Percentiles rank a stretch among this genome's conserved stretches.
These are phyloP conservation scores for Fusarium neocosmosporiellum DNA, from an alignment of 2,329 filamentous ascomycete genomes.

Conservation along the genomic window DNA sequence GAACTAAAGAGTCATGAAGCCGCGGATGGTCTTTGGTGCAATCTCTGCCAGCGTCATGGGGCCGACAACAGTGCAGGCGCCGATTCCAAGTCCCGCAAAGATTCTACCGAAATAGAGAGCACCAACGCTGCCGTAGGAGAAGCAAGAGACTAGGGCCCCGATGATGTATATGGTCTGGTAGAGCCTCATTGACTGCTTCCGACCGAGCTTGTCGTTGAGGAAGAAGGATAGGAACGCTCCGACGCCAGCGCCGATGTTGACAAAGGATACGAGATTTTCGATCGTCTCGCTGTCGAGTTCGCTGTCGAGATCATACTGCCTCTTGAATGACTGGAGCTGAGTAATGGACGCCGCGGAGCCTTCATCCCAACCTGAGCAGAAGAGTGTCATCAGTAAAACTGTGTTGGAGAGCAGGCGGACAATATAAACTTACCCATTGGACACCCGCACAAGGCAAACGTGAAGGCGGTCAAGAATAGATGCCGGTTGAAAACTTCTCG, in stretches of 20 bases:
- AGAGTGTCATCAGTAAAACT: too few relatives aligned
- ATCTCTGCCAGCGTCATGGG: slow-evolving; percentile 33
- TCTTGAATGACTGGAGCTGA: neutral
- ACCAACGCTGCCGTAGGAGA: neutral
- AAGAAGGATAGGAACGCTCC: slow-evolving; percentile 12
- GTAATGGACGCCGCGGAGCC: neutral
- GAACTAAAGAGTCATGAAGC: slow-evolving; percentile 32
- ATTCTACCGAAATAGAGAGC: slow-evolving; percentile 28
- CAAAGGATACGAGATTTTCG: slow-evolving; percentile 7
- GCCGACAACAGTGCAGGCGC: slow-evolving; percentile 29
- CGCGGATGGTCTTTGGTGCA: slow-evolving; percentile 26
- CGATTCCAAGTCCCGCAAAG: slow-evolving; percentile 29
- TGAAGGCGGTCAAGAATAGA: neutral
- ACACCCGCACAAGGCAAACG: neutral
- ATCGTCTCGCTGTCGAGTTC: neutral
- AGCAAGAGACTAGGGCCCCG: neutral
- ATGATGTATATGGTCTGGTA: neutral
- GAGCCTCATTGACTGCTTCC: neutral
- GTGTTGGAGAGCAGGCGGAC: too few relatives aligned
- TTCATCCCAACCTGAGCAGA: neutral
- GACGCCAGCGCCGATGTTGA: slow-evolving; percentile 8
- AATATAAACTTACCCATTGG: neutral
- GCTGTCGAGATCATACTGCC: neutral
- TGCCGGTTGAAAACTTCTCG: neutral
- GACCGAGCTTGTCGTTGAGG: slow-evolving; percentile 3